Base-by-base conservation (phyloP, 1,139 yeast genomes). In the Pichia sp. region DNA sequence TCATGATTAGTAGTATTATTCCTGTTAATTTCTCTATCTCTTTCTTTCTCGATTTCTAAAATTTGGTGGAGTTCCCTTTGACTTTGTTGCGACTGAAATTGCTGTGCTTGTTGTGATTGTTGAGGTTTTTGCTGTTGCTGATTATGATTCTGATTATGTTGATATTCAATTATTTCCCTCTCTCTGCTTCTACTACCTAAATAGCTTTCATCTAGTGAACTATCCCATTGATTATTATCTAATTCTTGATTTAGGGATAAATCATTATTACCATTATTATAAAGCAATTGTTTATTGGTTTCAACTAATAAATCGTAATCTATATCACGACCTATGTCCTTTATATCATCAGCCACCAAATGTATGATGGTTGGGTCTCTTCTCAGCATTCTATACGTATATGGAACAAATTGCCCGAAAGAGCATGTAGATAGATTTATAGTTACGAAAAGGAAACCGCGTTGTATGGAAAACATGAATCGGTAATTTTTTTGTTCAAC, bases 311-410 rank as follows among this genome's bases (percentile, higher is more conserved):
- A 26, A 20, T 23, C 36, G 25, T n/a, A 46, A 23, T 42, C 40
- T 1, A 27, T 9, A 1, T 36, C 50, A 8, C 35, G 35, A 4
- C 43, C 56, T 38, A 56, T 57, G 44, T 64, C 68, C 46, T 62
- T 64, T 27, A 64, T 59, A 42, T 65, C 68, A 37, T 65, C 68
- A 0, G 66, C 63, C 4, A 58, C 57, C 20, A 65, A 57, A 40
- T 59, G 61, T 27, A 65, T 63, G 1, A 63, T 57, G 1, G 68
- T 64, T 8, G 68, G 67, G 32, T 62, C 66, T 53, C 67, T 59
- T 52, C 68, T 60, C 9, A 65, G 54, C 68, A 65, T 64, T 7
- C 23, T 47, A 24, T 24, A 25, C 13, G 13, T 16, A 9, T 11
- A 9, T 32, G 13, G 22, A 32, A 7, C n/a, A n/a, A n/a, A n/a